Conservation (phyloP, 2,329 filamentous ascomycete species). For the Beauveria australis region DNA sequence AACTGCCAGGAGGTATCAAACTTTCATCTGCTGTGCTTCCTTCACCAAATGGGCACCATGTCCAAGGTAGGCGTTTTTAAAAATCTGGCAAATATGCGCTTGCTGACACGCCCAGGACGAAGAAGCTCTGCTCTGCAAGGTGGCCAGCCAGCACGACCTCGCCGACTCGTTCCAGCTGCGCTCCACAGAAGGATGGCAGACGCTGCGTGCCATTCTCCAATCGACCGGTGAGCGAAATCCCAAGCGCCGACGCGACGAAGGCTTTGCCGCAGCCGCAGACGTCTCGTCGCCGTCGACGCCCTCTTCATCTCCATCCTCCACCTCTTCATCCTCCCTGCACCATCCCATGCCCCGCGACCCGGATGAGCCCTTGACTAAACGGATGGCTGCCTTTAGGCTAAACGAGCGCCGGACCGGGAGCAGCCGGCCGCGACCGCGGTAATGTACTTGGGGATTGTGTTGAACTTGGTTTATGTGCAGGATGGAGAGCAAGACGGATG, state of each 20-base stretch:
- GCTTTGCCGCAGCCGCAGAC: constrained; percentile 17
- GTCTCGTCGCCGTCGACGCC: constrained; percentile 13
- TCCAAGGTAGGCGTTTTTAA: constrained; percentile 58
- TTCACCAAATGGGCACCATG: constrained; percentile 72
- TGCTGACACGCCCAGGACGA: constrained; percentile 59
- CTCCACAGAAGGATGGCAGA: constrained; percentile 88
- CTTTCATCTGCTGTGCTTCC: constrained; percentile 87
- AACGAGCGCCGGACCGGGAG: constrained; percentile 28
- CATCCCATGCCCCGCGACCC: constrained; percentile 18
- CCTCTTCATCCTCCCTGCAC: constrained; percentile 19
- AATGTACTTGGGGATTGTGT: background rate
- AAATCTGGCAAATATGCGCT: background rate
- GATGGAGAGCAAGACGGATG: background rate
- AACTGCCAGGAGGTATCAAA: constrained; percentile 70
- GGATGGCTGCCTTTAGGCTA: constrained; percentile 59
- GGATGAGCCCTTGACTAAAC: constrained; percentile 54
- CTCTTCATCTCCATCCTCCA: constrained; percentile 16
- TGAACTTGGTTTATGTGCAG: background rate
- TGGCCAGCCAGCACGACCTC: constrained; percentile 73
- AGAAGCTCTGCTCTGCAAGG: constrained; percentile 73
- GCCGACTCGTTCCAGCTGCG: constrained; percentile 75
- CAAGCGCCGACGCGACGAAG: constrained; percentile 55
- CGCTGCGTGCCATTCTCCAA: constrained; percentile 84
- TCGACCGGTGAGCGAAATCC: constrained; percentile 94
- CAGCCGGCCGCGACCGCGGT: background rate